Percentiles rank a stretch among this genome's conserved stretches.
phyloP scores from a whole-genome alignment of 169 alveolate species.

The Cryptosporidium xiaoi region DNA sequence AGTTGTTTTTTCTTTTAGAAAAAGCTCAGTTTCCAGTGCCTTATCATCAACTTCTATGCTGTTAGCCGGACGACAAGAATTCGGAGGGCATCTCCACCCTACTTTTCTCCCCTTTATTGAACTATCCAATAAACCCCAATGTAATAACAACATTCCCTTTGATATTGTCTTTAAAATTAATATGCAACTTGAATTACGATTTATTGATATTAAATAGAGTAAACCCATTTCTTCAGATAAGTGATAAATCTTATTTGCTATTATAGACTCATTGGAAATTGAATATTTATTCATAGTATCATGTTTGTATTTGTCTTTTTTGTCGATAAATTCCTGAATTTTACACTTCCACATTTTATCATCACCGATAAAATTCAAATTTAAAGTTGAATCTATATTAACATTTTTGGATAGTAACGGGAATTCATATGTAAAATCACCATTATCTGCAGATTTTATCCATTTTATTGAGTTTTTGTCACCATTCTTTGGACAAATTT shows the following conservation, averaged over 20 bases:
- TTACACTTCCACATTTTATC: background rate
- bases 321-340: conserved; percentile 1
- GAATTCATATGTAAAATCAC: conserved; percentile 16
- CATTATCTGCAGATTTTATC: conserved; percentile 38
- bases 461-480: conserved; percentile 3
- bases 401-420: background rate
- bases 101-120: conserved; percentile 10
- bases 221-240: conserved; percentile 46
- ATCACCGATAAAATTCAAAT: background rate
- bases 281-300: conserved; percentile 7
- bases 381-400: background rate
- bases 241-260: conserved; percentile 2
- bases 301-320: background rate
- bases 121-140: conserved; percentile 29
- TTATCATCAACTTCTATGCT: background rate
- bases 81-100: conserved; percentile 59
- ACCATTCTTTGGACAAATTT: background rate
- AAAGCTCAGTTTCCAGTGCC: conserved; percentile 40
- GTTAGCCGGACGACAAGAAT: conserved; percentile 12
- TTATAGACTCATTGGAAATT: conserved; percentile 14
- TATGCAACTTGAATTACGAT: conserved; percentile 3
- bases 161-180: conserved; percentile 14
- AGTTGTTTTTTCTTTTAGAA: background rate
- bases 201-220: background rate
- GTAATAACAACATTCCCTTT: conserved; percentile 28